Percentiles rank a stretch among this genome's conserved stretches.
These are phyloP conservation scores for Saccharomyces cerevisiae DNA, from an alignment of 805 yeast genomes.

Conservation along the genomic window DNA sequence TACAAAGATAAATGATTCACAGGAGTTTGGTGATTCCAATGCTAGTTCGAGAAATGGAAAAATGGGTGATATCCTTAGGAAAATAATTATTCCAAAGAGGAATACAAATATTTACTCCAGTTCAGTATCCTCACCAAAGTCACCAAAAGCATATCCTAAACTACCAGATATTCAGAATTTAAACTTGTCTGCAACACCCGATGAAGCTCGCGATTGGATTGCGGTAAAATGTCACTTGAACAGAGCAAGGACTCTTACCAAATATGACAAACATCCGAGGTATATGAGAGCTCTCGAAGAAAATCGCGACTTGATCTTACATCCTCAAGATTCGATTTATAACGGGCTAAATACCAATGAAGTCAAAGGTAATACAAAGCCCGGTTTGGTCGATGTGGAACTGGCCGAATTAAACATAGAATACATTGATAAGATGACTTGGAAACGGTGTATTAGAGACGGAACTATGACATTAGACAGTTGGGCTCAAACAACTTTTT, in stretches of 20 bases:
- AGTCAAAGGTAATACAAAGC: conserved; percentile 25
- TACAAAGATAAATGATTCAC: conserved; percentile 2
- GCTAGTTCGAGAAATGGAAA: conserved; percentile 9
- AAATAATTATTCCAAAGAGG: conserved; percentile 21
- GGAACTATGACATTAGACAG: conserved; percentile 44
- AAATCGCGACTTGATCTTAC: conserved; percentile 53
- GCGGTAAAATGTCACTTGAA: conserved; percentile 53
- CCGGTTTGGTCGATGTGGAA: conserved; percentile 27
- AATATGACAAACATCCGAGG: conserved; percentile 61
- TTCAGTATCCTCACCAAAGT: not conserved
- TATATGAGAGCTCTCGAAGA: conserved; percentile 54
- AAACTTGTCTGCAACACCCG: conserved; percentile 27
- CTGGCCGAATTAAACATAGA: conserved; percentile 28
- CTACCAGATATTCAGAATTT: conserved; percentile 25
- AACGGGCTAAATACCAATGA: conserved; percentile 42
- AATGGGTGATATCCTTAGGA: conserved; percentile 28
- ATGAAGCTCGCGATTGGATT: conserved; percentile 42
- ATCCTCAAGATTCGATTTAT: conserved; percentile 47
- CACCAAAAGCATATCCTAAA: conserved; percentile 17
- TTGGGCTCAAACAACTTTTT: conserved; percentile 46
- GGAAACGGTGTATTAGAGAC: conserved; percentile 31
- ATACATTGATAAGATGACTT: conserved; percentile 39
- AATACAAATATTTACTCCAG: conserved; percentile 2
- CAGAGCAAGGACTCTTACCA: conserved; percentile 62
- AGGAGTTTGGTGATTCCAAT: not conserved